Evolutionary conservation across 805 yeast genomes (phyloP).

Genomic region (Schwanniomyces pseudopolymorphus): DNA sequence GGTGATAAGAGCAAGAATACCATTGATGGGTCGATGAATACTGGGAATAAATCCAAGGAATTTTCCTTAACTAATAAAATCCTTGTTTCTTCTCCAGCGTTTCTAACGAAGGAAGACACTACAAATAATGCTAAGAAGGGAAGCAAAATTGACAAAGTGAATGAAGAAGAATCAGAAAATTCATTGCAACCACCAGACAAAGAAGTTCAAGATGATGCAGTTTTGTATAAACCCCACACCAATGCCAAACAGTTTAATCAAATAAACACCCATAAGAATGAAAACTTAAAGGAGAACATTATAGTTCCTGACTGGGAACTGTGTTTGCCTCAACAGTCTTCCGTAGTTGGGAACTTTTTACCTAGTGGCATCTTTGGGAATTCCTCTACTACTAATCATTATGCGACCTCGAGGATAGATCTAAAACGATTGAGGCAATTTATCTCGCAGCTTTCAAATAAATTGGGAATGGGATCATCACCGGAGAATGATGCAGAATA

Average conservation of each 20-base stretch:
- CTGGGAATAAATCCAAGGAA: slow-evolving; percentile 10
- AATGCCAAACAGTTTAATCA: slow-evolving; percentile 38
- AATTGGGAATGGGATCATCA: slow-evolving; percentile 35
- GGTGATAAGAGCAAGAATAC: slow-evolving; percentile 5
- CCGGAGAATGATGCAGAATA: slow-evolving; percentile 11
- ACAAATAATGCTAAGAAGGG: slow-evolving; percentile 4
- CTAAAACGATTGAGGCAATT: slow-evolving; percentile 36
- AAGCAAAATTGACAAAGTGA: slow-evolving; percentile 8
- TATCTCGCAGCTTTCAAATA: slow-evolving; percentile 31
- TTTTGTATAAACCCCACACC: slow-evolving; percentile 43
- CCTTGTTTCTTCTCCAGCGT: slow-evolving; percentile 28
- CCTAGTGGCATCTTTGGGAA: slow-evolving; percentile 23
- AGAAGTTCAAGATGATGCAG: slow-evolving; percentile 36
- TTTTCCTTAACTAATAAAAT: slow-evolving; percentile 27
- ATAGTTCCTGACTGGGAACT: slow-evolving; percentile 44
- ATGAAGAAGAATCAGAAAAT: slow-evolving; percentile 7
- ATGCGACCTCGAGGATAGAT: slow-evolving; percentile 23
- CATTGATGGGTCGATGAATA: neutral
- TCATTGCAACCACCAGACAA: slow-evolving; percentile 6
- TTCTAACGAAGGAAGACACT: slow-evolving; percentile 17
- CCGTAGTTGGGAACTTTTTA: slow-evolving; percentile 15
- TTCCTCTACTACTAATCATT: slow-evolving; percentile 22
- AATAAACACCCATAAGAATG: slow-evolving; percentile 46
- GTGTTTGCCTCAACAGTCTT: slow-evolving; percentile 32
- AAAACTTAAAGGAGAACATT: slow-evolving; percentile 37